phyloP scores from a whole-genome alignment of 2,329 filamentous ascomycete genomes.

The Macrophomina pseudophaseolina region DNA sequence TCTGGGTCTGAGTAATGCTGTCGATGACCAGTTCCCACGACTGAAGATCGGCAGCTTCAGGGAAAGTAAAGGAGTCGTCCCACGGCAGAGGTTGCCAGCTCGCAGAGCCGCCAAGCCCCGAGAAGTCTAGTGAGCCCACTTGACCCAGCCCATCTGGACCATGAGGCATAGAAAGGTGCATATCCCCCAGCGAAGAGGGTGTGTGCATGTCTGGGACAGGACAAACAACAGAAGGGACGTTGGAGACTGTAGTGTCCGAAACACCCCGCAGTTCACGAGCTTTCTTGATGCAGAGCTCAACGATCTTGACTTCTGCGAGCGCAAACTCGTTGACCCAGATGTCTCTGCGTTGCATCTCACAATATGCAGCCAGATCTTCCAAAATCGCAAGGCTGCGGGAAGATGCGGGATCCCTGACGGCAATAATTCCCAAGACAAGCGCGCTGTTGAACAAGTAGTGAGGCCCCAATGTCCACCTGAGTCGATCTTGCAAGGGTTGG shows the following conservation, averaged over 20 bases:
- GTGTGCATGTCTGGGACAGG: not conserved
- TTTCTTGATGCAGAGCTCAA: constrained; percentile 48
- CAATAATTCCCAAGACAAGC: constrained; percentile 46
- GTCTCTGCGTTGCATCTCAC: constrained; percentile 48
- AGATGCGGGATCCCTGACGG: constrained; percentile 42
- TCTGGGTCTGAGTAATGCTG: constrained; percentile 31
- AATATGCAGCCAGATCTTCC: constrained; percentile 49
- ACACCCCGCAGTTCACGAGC: constrained; percentile 29
- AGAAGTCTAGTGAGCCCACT: not conserved
- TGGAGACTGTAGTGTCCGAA: not conserved
- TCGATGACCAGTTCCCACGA: constrained; percentile 33
- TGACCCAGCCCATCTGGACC: not conserved
- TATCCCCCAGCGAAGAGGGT: not conserved
- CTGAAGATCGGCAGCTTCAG: constrained; percentile 31
- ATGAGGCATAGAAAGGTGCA: not conserved
- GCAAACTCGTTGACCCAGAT: constrained; percentile 50
- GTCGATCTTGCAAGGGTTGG: constrained; percentile 39
- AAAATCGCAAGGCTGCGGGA: constrained; percentile 41
- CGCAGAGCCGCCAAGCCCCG: constrained; percentile 26
- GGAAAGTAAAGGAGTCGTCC: constrained; percentile 30
- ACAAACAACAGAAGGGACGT: not conserved
- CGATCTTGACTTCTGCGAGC: constrained; percentile 49
- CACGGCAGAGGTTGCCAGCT: constrained; percentile 32
- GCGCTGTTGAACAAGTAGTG: constrained; percentile 52
- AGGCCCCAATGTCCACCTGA: constrained; percentile 44